Conservation (phyloP, 2,329 filamentous ascomycete species). For the Tolypocladium amazonense region DNA sequence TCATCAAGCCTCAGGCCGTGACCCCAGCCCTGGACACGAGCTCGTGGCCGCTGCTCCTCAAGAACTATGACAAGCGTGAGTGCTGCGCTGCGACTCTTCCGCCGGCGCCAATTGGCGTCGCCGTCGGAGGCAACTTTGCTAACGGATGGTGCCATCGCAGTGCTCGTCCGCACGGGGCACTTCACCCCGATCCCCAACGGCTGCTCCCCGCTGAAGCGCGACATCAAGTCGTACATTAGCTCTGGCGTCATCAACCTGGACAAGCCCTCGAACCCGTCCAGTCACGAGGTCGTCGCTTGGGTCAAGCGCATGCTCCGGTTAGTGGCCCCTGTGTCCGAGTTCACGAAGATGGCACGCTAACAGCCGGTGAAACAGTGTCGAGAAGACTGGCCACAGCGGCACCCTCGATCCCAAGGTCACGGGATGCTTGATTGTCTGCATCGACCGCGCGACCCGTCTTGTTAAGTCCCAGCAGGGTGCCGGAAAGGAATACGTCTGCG, state of each 20-base stretch:
- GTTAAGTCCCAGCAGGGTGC: constrained; percentile 99
- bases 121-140: not conserved
- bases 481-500: constrained; percentile 97
- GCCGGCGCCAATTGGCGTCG: not conserved
- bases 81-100: constrained; percentile 11
- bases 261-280: constrained; percentile 86
- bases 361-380: constrained; percentile 27
- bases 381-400: constrained; percentile 97
- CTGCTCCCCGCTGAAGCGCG: constrained; percentile 82
- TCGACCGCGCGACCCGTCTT: constrained; percentile 91
- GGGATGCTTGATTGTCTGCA: constrained; percentile 86
- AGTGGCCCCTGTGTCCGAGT: constrained; percentile 10
- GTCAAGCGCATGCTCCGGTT: constrained; percentile 94
- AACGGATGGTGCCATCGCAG: constrained; percentile 28
- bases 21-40: constrained; percentile 74
- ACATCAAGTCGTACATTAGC: constrained; percentile 93
- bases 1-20: constrained; percentile 84
- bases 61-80: constrained; percentile 90
- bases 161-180: constrained; percentile 87
- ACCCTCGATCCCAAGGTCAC: constrained; percentile 98
- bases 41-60: constrained; percentile 85
- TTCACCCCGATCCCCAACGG: constrained; percentile 95
- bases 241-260: constrained; percentile 93
- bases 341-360: not conserved
- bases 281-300: constrained; percentile 98